Base-by-base conservation (phyloP, 495 filamentous ascomycete species). In the Ramalina intermedia region DNA sequence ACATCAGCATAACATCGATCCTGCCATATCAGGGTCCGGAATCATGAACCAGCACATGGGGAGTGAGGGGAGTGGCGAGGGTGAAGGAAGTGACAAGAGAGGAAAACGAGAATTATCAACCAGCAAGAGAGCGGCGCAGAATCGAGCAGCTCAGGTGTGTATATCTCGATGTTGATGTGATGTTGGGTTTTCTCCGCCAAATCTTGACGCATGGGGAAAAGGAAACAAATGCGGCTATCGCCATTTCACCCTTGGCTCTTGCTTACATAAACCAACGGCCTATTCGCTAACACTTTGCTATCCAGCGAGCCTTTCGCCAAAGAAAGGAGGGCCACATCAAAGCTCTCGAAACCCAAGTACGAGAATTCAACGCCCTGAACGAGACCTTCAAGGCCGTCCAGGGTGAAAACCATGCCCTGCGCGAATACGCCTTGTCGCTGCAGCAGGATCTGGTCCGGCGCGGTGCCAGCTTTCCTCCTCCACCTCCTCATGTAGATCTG, bases 321-420 rank as follows among this genome's bases (percentile, higher is more conserved):
- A 84, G 91, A 46, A 98, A 98, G 66, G 91, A 98, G 67, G 84
- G 81, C 29, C 95, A 96, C 63, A 98, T 98, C 63, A 94, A 94
- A 69, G 88, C 89, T 61, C 73, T 98, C 14, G 91, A 96, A 63
- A 84, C 89, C 55, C 84, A 95, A 63, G 85, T 93, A 39, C 76
- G 83, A 52, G 84, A 87, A 17, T 80, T 76, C 57, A 74, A 77
- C 38, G 66, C 69, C 16, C 74, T 90, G 61, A 80, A 82, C 44
- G 75, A 81, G 46, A 78, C 69, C 44, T 84, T 74, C 58, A 87
- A 93, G 58, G 66, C 72, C 41, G 69, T 95, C 18, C 81, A 91
- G 55, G 69, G 72, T 24, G 93, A 98, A 61, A 94, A 96, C 65
- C 91, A 89, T 66, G 75, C 81, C 50, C 71, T 96, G 1, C 80